These are phyloP conservation scores for Synchytrium microbalum DNA, from an alignment of 371 early-diverging fungal species.

Conservation along the genomic window DNA sequence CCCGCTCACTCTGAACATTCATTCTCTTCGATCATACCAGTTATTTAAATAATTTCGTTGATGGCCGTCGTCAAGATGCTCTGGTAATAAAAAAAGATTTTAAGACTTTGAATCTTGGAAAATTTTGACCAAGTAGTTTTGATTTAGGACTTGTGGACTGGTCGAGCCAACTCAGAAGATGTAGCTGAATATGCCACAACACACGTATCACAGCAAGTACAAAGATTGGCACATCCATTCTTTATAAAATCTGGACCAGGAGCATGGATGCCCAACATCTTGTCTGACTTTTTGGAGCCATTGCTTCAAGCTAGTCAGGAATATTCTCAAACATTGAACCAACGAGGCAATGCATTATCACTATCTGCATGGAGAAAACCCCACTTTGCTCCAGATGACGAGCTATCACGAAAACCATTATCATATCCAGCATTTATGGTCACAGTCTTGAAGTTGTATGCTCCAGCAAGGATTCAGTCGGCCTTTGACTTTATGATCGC, in stretches of 20 bases:
- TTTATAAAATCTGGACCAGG: conserved; percentile 15
- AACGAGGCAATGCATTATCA: too few species aligned
- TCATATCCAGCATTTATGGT: conserved; percentile 23
- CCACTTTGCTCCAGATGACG: conserved; percentile 12
- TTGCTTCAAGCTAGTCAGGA: conserved; percentile 25
- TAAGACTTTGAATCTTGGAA: background rate
- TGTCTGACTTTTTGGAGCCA: conserved; percentile 32
- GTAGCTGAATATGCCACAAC: conserved; percentile 18
- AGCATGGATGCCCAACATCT: conserved; percentile 25
- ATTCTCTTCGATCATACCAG: background rate
- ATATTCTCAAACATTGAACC: conserved; percentile 14
- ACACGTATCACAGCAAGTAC: conserved; percentile 22
- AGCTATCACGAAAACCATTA: conserved; percentile 13
- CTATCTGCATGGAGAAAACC: conserved; percentile 12
- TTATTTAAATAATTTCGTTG: conserved; percentile 19
- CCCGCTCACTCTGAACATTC: background rate
- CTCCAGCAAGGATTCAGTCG: conserved; percentile 26
- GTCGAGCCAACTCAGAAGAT: conserved; percentile 20
- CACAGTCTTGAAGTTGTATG: conserved; percentile 25
- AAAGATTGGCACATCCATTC: conserved; percentile 21
- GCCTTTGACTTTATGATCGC: conserved; percentile 31
- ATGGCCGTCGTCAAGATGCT: conserved; percentile 39
- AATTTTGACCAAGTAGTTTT: conserved; percentile 1
- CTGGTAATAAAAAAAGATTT: too few species aligned
- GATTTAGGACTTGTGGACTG: conserved; percentile 35